These are phyloP conservation scores for Chlamydomonas sp. DNA, from an alignment of 139 green algal species.

Conservation along the genomic window DNA sequence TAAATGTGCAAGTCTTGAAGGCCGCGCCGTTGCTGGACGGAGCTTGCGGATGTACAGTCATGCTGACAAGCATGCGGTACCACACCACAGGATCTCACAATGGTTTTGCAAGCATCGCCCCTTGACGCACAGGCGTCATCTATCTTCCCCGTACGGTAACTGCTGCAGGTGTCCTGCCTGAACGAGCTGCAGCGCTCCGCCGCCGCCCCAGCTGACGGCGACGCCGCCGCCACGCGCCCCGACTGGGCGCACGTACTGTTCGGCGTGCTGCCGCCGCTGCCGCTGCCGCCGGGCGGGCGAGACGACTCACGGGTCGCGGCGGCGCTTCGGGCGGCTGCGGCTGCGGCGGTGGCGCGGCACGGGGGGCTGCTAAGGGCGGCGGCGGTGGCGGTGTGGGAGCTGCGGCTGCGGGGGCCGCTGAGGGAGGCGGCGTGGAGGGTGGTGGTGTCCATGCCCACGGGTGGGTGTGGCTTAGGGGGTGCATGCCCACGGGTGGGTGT, in stretches of 20 bases:
- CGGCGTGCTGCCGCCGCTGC: constrained; percentile 44
- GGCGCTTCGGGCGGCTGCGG: constrained; percentile 72
- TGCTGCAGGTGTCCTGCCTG: constrained; percentile 62
- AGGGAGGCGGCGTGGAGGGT: constrained; percentile 82
- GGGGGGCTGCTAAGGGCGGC: constrained; percentile 56
- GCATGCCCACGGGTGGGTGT: too few species aligned
- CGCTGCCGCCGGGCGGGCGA: constrained; percentile 33
- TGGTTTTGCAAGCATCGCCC: too few species aligned
- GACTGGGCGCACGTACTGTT: constrained; percentile 94
- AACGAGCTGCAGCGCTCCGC: constrained; percentile 65
- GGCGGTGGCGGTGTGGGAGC: constrained; percentile 87
- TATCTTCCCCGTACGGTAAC: too few species aligned
- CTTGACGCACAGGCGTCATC: too few species aligned
- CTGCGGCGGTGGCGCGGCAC: constrained; percentile 60
- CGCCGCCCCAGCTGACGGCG: constrained; percentile 23
- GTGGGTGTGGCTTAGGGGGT: constrained; percentile 10
- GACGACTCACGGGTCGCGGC: constrained; percentile 68
- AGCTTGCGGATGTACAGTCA: too few species aligned
- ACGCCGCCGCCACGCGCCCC: constrained; percentile 23
- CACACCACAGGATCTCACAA: too few species aligned
- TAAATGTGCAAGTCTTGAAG: too few species aligned
- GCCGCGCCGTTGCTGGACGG: too few species aligned
- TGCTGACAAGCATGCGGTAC: too few species aligned
- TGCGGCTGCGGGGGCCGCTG: constrained; percentile 67
- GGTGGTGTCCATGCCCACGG: constrained; percentile 84